Base-by-base conservation (phyloP, 305 asterid species). In the Fraxinus sp. region DNA sequence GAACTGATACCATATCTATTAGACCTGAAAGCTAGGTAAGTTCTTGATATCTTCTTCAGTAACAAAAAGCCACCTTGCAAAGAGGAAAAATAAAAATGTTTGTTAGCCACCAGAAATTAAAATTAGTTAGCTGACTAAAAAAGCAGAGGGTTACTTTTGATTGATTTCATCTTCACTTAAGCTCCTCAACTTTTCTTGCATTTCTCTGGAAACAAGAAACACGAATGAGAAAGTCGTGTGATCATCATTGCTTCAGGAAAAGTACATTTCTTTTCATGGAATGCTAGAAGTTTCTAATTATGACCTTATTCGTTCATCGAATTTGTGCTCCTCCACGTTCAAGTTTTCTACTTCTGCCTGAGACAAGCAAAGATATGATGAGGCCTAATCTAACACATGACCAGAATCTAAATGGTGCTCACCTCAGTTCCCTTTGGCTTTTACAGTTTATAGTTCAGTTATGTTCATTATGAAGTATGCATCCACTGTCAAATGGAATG, bases 11-110 rank as follows among this genome's bases (percentile, higher is more conserved):
- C 73, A 78, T 70, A 72, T 37, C 83, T 70, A 75, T 82, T 52
- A n/a, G 24, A 95, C 99, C 97, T 94, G 97, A 87, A 95, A 93
- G 89, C 95, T 88, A 71, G 97, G 96, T 79, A 95, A 87, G 85
- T 83, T 86, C 87, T 93, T 91, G 80, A 94, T 94, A 85, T 95
- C 99, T 71, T 94, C 98, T 88, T 91, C 95, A 68, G 97, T 94
- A 24, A 95, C 94, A 83, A 91, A 92, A 81, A 95, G 95, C 96
- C 95, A 92, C 86, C 99, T 95, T 87, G 68, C 62, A 62, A 83
- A 36, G 62, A 81, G 52, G 24, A 83, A 59, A 9, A 14, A 52
- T 7, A 71, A 5, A 36, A 36, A 78, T 59, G 3, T 41, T 62
- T 36, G 41, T 32, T 41, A 44, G 57, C 59, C 82, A 71, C 59